Evolutionary conservation across 2,329 filamentous ascomycete genomes (phyloP).

Genomic region (Pseudocercospora crystallina): DNA sequence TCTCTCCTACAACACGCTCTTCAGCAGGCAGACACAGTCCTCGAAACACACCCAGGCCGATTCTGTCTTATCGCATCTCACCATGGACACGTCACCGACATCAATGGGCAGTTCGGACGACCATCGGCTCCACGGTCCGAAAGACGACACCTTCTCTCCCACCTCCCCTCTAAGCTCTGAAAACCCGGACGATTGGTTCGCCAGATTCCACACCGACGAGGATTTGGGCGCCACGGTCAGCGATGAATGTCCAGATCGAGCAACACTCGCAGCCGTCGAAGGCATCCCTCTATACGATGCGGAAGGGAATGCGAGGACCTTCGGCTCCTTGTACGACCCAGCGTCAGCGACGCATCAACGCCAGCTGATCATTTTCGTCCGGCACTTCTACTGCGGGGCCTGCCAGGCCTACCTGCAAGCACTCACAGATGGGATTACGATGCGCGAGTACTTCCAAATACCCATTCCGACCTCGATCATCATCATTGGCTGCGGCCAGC

Average conservation of each 20-base stretch:
- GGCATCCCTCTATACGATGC: slow-evolving; percentile 57
- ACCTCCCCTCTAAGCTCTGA: not conserved
- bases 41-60: slow-evolving; percentile 15
- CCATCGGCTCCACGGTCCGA: slow-evolving; percentile 1
- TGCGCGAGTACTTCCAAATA: slow-evolving; percentile 38
- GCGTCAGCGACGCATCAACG: slow-evolving; percentile 38
- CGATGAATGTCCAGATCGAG: slow-evolving; percentile 36
- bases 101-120: slow-evolving; percentile 9
- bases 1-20: slow-evolving; percentile 12
- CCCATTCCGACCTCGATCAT: slow-evolving; percentile 38
- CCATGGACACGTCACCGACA: slow-evolving; percentile 21
- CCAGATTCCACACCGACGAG: slow-evolving; percentile 33
- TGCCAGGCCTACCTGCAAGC: slow-evolving; percentile 41
- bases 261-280: slow-evolving; percentile 33
- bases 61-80: slow-evolving; percentile 18
- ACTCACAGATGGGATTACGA: slow-evolving; percentile 35
- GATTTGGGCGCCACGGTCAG: slow-evolving; percentile 28
- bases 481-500: slow-evolving; percentile 40
- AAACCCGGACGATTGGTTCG: slow-evolving; percentile 36
- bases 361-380: slow-evolving; percentile 42
- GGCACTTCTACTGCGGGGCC: slow-evolving; percentile 45
- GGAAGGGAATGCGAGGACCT: slow-evolving; percentile 59
- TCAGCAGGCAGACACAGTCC: slow-evolving; percentile 15
- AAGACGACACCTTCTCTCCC: slow-evolving; percentile 6
- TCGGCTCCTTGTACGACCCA: slow-evolving; percentile 63